Percentiles rank a stretch among this genome's conserved stretches.
Conservation (phyloP, 2,329 filamentous ascomycete species). For the Fusarium bulbicola region DNA sequence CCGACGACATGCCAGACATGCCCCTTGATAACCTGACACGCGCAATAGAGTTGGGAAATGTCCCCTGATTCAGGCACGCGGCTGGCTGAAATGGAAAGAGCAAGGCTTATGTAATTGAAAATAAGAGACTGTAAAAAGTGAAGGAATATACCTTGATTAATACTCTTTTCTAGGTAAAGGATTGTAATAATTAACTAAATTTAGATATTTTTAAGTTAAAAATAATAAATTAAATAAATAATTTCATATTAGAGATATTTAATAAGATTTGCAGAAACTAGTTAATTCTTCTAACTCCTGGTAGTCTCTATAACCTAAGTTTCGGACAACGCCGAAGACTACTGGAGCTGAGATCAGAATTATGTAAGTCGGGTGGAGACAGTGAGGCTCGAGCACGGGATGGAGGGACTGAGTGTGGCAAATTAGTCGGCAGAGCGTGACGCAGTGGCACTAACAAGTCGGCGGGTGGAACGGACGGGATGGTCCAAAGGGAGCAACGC, state of each 20-base stretch:
- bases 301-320: not conserved
- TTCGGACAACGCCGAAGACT: conserved; percentile 35
- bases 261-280: no score
- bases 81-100: not conserved
- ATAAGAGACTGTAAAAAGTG: not conserved
- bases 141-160: no score
- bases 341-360: conserved; percentile 31
- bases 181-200: no score
- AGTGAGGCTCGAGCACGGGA: conserved; percentile 5
- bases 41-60: not conserved
- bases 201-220: no score
- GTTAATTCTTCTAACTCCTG: no score
- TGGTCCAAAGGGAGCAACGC: not conserved
- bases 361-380: conserved; percentile 24
- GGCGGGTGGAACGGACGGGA: not conserved
- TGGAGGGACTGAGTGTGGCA: conserved; percentile 26
- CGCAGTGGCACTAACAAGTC: conserved; percentile 14
- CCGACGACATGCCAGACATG: not conserved
- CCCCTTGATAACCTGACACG: conserved; percentile 10
- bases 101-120: conserved; percentile 2
- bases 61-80: conserved; percentile 18
- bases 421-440: conserved; percentile 28
- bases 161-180: no score
- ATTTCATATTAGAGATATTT: no score
- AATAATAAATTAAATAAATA: no score